phyloP scores from a whole-genome alignment of 306 rosid genomes.

The Vachellia pachyceras region DNA sequence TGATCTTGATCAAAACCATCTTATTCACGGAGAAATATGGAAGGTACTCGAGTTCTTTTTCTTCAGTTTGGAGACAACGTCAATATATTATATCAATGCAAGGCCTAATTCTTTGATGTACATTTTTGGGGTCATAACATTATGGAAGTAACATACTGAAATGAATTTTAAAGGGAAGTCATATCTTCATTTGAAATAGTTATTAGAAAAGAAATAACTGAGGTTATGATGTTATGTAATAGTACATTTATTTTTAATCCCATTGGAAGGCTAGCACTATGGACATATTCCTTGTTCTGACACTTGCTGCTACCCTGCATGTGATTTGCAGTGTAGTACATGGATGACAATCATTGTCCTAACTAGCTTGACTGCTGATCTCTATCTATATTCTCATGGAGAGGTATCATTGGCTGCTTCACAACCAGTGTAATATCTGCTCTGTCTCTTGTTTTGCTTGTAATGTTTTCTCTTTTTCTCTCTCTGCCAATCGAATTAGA shows the following conservation, averaged over 20 bases:
- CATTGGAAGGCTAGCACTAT: slow-evolving; percentile 8
- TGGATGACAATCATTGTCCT: slow-evolving; percentile 99
- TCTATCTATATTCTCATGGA: slow-evolving; percentile 95
- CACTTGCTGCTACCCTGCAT: slow-evolving; percentile 31
- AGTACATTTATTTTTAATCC: not conserved
- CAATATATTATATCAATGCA: not conserved
- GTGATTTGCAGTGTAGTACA: slow-evolving; percentile 87
- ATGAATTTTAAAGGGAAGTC: not conserved
- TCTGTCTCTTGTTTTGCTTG: slow-evolving; percentile 25
- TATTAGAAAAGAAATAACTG: not conserved
- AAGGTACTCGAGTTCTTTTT: slow-evolving; percentile 65
- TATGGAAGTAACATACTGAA: not conserved
- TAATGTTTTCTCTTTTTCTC: slow-evolving; percentile 30
- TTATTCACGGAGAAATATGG: slow-evolving; percentile 92
- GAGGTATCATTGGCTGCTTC: slow-evolving; percentile 98
- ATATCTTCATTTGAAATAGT: not conserved
- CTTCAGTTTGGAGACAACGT: slow-evolving; percentile 23
- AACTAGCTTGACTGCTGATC: slow-evolving; percentile 96
- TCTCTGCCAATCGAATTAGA: slow-evolving; percentile 22
- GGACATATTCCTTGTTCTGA: slow-evolving; percentile 16
- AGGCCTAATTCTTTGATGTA: slow-evolving; percentile 17
- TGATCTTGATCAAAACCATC: slow-evolving; percentile 90
- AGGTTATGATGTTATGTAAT: slow-evolving; percentile 14
- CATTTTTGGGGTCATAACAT: slow-evolving; percentile 8
- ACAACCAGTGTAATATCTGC: slow-evolving; percentile 75